phyloP scores from a whole-genome alignment of 1,139 yeast genomes.

The Pichia sp. region DNA sequence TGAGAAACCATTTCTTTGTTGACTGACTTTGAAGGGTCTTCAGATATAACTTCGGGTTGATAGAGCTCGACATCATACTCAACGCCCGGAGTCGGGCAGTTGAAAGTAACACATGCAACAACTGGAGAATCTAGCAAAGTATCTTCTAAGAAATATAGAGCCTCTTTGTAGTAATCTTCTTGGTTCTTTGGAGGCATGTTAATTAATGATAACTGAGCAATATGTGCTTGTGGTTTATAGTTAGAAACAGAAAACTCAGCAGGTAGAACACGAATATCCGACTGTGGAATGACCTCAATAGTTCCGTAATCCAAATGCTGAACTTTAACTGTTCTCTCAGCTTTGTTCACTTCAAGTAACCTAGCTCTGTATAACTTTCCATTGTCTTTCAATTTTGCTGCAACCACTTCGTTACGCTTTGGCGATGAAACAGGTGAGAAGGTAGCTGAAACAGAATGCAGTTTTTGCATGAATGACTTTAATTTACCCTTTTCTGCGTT shows the following conservation, averaged over 20 bases:
- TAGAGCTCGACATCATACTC: slow-evolving; percentile 53
- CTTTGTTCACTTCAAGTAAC: slow-evolving; percentile 48
- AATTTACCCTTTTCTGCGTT: slow-evolving; percentile 40
- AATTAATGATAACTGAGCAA: slow-evolving; percentile 53
- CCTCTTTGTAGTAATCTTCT: slow-evolving; percentile 48
- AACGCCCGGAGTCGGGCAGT: slow-evolving; percentile 37
- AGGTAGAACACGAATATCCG: slow-evolving; percentile 53
- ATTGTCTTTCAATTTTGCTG: slow-evolving; percentile 52
- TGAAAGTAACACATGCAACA: slow-evolving; percentile 52
- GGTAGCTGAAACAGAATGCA: slow-evolving; percentile 37
- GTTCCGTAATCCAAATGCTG: slow-evolving; percentile 67
- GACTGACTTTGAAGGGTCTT: slow-evolving; percentile 56
- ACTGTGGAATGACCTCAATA: slow-evolving; percentile 44
- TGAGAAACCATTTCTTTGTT: slow-evolving; percentile 58
- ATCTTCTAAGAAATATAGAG: slow-evolving; percentile 54
- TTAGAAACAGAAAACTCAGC: slow-evolving; percentile 40
- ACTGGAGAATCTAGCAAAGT: slow-evolving; percentile 51
- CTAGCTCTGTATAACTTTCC: slow-evolving; percentile 60
- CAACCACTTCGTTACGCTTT: slow-evolving; percentile 55
- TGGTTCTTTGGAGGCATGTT: slow-evolving; percentile 63
- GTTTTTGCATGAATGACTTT: slow-evolving; percentile 42
- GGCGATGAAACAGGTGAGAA: slow-evolving; percentile 25
- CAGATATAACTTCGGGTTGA: slow-evolving; percentile 52
- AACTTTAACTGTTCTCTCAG: slow-evolving; percentile 45
- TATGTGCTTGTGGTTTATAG: slow-evolving; percentile 55